These are phyloP conservation scores for Setomelanomma holmii DNA, from an alignment of 2,329 filamentous ascomycete species.

Conservation along the genomic window DNA sequence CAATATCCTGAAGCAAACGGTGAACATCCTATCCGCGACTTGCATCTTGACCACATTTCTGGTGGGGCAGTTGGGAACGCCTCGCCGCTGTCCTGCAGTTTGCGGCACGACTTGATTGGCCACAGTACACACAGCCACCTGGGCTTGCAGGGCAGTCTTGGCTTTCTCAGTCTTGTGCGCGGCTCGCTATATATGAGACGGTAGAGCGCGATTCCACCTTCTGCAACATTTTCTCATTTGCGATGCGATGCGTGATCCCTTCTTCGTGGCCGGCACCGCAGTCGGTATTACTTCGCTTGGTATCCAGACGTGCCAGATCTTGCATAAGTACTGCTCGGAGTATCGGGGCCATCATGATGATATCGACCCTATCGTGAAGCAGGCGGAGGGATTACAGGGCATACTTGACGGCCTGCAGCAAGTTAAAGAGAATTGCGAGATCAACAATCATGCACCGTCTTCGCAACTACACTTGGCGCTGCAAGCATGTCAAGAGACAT, in stretches of 20 bases:
- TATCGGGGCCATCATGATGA: constrained; percentile 10
- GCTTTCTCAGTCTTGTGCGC: constrained; percentile 1
- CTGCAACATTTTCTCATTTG: not conserved
- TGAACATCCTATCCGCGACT: too few species aligned
- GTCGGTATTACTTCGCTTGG: constrained; percentile 19
- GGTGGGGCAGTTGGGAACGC: too few species aligned
- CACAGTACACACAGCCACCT: not conserved
- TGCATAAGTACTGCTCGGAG: constrained; percentile 13
- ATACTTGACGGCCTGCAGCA: constrained; percentile 6
- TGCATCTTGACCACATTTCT: too few species aligned
- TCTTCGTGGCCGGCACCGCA: constrained; percentile 3
- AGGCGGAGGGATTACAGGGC: constrained; percentile 9
- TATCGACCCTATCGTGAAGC: constrained; percentile 4
- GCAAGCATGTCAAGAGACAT: not conserved
- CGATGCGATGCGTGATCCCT: not conserved
- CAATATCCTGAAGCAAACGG: too few species aligned
- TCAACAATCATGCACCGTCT: constrained; percentile 10
- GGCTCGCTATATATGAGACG: not conserved
- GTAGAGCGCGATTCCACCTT: not conserved
- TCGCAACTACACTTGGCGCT: constrained; percentile 6
- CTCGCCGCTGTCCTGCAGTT: not conserved
- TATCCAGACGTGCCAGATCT: constrained; percentile 17
- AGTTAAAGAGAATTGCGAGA: constrained; percentile 11
- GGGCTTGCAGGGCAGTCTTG: not conserved
- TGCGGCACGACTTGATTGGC: not conserved